phyloP scores from a whole-genome alignment of 306 rosid species.

The Vigna reflexopilosa region DNA sequence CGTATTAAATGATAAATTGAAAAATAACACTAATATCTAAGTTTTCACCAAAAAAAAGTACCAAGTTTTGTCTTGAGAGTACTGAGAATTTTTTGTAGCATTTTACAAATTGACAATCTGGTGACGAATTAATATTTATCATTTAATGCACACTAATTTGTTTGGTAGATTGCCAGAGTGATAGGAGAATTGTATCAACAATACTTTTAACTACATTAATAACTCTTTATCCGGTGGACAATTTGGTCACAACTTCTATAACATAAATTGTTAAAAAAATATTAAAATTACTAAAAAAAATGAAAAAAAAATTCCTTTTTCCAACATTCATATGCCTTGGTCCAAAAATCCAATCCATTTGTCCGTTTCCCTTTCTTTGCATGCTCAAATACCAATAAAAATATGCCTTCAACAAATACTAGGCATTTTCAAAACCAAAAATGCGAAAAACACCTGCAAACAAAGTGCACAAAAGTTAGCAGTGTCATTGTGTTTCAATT shows the following conservation, averaged over 20 bases:
- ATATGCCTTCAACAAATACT: not conserved
- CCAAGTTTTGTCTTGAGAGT: too few species aligned
- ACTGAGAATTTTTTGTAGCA: too few species aligned
- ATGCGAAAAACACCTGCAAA: conserved; percentile 87
- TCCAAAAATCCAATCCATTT: not conserved
- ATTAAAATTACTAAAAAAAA: too few species aligned
- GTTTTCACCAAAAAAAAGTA: too few species aligned
- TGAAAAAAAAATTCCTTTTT: not conserved
- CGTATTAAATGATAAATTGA: too few species aligned
- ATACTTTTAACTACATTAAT: not conserved
- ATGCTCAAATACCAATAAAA: not conserved
- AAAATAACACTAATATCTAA: too few species aligned
- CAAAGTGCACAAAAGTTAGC: conserved; percentile 41
- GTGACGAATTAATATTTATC: too few species aligned
- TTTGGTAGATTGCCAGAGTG: too few species aligned
- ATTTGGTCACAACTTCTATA: not conserved
- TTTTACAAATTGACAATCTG: too few species aligned
- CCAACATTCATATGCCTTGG: not conserved
- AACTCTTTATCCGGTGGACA: too few species aligned
- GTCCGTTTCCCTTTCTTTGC: not conserved
- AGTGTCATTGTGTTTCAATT: conserved; percentile 2
- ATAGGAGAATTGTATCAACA: too few species aligned
- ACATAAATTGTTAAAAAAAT: not conserved
- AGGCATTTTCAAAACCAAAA: conserved; percentile 85
- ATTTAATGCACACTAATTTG: too few species aligned